These are phyloP conservation scores for Aquanectria penicillioides DNA, from an alignment of 2,329 filamentous ascomycete species.

Conservation along the genomic window DNA sequence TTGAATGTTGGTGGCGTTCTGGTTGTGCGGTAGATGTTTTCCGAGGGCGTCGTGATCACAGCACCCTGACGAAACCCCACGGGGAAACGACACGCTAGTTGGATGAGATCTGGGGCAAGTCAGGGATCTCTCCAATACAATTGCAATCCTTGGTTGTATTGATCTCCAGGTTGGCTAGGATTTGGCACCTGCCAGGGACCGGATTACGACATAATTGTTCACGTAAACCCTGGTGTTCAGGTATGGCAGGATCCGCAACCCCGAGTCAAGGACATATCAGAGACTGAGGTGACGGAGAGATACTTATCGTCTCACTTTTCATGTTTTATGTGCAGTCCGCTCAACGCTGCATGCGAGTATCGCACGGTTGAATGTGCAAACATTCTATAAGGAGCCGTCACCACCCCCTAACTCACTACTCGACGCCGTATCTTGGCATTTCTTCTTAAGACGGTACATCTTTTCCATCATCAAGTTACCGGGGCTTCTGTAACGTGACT, in stretches of 20 bases:
- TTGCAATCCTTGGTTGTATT: background rate
- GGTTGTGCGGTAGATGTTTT: slow-evolving; percentile 20
- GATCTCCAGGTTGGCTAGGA: background rate
- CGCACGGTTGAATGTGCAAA: background rate
- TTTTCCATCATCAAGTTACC: slow-evolving; percentile 3
- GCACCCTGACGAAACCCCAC: slow-evolving; percentile 5
- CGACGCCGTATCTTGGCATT: too few species aligned
- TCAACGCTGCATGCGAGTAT: background rate
- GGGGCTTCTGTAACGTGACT: background rate
- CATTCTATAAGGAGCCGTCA: too few species aligned
- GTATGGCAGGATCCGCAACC: background rate
- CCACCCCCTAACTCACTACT: too few species aligned
- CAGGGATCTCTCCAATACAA: background rate
- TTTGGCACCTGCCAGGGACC: slow-evolving; percentile 1
- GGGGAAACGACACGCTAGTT: slow-evolving; percentile 16
- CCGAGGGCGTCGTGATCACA: background rate
- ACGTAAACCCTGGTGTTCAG: too few species aligned
- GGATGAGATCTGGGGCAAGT: slow-evolving; percentile 6
- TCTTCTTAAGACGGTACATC: slow-evolving; percentile 22
- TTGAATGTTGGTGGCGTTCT: slow-evolving; percentile 8
- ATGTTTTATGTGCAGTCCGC: too few species aligned
- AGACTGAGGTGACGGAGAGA: too few species aligned
- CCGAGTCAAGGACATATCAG: background rate
- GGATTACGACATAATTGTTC: background rate
- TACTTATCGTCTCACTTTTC: too few species aligned